Evolutionary conservation across 1,284 basidiomycete species (phyloP).

Genomic region (Pascua guehoae): DNA sequence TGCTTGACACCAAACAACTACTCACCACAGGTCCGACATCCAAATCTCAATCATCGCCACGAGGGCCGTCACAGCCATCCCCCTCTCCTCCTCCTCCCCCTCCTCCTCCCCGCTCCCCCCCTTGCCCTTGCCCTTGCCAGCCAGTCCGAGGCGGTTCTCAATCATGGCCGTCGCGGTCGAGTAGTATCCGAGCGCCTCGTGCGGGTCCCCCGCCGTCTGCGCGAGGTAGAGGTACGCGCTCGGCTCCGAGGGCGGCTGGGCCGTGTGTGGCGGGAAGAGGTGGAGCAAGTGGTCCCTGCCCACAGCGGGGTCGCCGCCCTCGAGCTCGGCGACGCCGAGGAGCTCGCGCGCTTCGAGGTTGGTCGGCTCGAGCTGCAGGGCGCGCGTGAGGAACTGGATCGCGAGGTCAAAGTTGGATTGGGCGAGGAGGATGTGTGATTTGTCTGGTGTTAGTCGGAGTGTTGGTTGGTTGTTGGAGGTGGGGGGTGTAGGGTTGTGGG

Average conservation of each 20-base stretch:
- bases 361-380: conserved; percentile 62
- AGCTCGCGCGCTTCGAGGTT: conserved; percentile 75
- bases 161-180: conserved; percentile 74
- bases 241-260: conserved; percentile 58
- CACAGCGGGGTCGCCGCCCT: conserved; percentile 68
- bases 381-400: conserved; percentile 64
- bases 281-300: conserved; percentile 57
- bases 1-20: conserved; percentile 13
- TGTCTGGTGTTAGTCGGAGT: conserved; percentile 25
- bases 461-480: too few relatives aligned
- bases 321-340: conserved; percentile 69
- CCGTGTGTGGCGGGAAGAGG: conserved; percentile 59
- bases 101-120: conserved; percentile 52
- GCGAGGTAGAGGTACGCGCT: conserved; percentile 87
- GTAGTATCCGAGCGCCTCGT: conserved; percentile 73
- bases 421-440: conserved; percentile 67
- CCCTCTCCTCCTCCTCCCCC: conserved; percentile 62
- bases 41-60: conserved; percentile 93
- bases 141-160: conserved; percentile 55
- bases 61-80: conserved; percentile 74
- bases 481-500: not conserved
- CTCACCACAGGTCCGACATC: conserved; percentile 92
- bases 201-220: conserved; percentile 70
- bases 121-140: conserved; percentile 23
- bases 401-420: conserved; percentile 83